phyloP scores from a whole-genome alignment of 768 basidiomycete species.

The Hygrophorus pudorinus region DNA sequence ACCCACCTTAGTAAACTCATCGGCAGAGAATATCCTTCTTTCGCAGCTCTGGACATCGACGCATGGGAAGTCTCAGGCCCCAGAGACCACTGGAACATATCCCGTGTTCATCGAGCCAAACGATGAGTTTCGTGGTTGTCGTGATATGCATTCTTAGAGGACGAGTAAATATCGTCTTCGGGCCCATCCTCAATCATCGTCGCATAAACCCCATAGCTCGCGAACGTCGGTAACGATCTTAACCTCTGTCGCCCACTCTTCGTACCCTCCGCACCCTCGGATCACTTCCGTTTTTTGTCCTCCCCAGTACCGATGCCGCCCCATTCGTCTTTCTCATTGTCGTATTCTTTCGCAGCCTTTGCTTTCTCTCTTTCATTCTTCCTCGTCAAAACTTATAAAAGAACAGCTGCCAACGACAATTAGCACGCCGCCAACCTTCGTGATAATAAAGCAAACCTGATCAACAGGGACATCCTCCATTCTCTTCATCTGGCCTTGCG shows the following conservation, averaged over 20 bases:
- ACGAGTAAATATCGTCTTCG: conserved; percentile 51
- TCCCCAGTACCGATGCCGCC: conserved; percentile 31
- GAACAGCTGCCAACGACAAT: conserved; percentile 49
- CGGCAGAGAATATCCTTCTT: conserved; percentile 57
- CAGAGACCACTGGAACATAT: too few species aligned
- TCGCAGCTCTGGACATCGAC: conserved; percentile 57
- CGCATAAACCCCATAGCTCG: conserved; percentile 80
- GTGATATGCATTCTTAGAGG: too few species aligned
- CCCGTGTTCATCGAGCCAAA: too few species aligned
- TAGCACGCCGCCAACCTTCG: neutral
- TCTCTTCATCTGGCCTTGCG: conserved; percentile 45
- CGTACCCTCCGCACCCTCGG: conserved; percentile 24
- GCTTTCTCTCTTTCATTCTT: conserved; percentile 50
- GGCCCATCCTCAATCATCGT: conserved; percentile 73
- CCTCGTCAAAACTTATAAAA: conserved; percentile 82
- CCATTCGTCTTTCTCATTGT: conserved; percentile 45
- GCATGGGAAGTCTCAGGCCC: conserved; percentile 1
- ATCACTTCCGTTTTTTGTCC: conserved; percentile 36
- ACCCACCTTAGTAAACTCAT: conserved; percentile 57
- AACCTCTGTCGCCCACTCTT: conserved; percentile 48
- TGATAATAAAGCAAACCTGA: conserved; percentile 42
- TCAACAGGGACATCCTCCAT: conserved; percentile 75
- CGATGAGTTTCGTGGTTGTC: too few species aligned
- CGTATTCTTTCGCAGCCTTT: conserved; percentile 42
- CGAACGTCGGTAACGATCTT: conserved; percentile 66